These are phyloP conservation scores for Eucalyptus guilfoylei DNA, from an alignment of 345 rosid species.

Conservation along the genomic window DNA sequence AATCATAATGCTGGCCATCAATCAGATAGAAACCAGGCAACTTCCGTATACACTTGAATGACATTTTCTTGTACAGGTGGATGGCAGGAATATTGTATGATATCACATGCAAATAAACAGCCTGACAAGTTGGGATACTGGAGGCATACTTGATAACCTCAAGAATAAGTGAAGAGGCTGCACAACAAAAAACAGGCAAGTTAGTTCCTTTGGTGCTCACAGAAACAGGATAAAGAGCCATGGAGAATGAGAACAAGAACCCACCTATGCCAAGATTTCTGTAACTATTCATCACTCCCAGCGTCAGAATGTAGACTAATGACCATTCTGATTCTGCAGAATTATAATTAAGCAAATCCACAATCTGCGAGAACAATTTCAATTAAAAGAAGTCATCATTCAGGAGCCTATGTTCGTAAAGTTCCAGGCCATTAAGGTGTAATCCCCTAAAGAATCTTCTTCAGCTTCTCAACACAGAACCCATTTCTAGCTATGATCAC, in stretches of 20 bases:
- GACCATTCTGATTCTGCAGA: conserved; percentile 64
- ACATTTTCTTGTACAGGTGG: conserved; percentile 76
- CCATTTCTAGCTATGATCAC: not conserved
- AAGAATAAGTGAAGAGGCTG: conserved; percentile 72
- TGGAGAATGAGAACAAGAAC: not conserved
- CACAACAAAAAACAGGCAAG: conserved; percentile 8
- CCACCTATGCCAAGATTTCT: conserved; percentile 86
- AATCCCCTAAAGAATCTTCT: not conserved
- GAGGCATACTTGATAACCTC: conserved; percentile 73
- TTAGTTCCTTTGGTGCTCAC: not conserved
- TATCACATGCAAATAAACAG: conserved; percentile 91
- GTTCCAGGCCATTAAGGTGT: not conserved
- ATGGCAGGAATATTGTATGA: conserved; percentile 88
- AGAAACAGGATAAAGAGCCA: not conserved
- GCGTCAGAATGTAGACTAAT: conserved; percentile 74
- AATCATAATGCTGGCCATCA: conserved; percentile 73
- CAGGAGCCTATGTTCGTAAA: not conserved
- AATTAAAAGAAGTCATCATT: not conserved
- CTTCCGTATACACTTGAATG: conserved; percentile 62
- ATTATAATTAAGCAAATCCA: conserved; percentile 66
- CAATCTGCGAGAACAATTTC: conserved; percentile 45
- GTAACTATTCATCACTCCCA: conserved; percentile 77
- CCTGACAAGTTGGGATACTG: conserved; percentile 50
- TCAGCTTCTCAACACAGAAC: not conserved
- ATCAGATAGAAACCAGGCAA: conserved; percentile 70